phyloP scores from a whole-genome alignment of 345 rosid genomes.

The Citrus unshiu region DNA sequence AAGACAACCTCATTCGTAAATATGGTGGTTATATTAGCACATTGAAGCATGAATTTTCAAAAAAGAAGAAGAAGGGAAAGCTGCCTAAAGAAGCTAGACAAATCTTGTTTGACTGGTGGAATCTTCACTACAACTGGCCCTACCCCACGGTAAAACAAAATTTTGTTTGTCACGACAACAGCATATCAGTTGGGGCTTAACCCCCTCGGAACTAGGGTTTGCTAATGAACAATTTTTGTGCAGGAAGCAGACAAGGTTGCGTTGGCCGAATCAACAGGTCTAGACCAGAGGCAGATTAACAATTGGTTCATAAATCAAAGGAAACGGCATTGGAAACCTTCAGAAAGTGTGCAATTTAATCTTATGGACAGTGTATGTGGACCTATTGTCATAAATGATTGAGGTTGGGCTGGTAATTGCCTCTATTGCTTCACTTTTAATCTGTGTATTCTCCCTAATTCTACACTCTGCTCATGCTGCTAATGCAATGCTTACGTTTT shows the following conservation, averaged over 20 bases:
- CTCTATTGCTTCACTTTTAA: background rate
- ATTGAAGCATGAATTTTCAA: constrained; percentile 46
- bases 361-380: constrained; percentile 42
- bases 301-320: constrained; percentile 65
- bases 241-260: constrained; percentile 53
- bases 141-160: constrained; percentile 44
- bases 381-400: constrained; percentile 20
- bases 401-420: background rate
- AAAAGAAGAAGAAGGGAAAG: constrained; percentile 56
- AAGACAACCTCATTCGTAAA: constrained; percentile 38
- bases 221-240: background rate
- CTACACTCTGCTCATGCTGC: background rate
- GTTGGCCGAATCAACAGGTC: constrained; percentile 46
- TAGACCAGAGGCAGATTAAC: constrained; percentile 61
- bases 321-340: constrained; percentile 63
- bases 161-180: too few species aligned
- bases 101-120: constrained; percentile 53
- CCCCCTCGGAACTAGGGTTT: background rate
- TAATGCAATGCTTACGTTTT: background rate
- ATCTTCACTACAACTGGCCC: constrained; percentile 51
- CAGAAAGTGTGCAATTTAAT: constrained; percentile 45
- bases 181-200: background rate
- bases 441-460: constrained; percentile 6
- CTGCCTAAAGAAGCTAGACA: constrained; percentile 50
- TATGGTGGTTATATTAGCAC: constrained; percentile 43